Conservation (phyloP, 208 protist genomes). For the Blastocrithidia nonstop region DNA sequence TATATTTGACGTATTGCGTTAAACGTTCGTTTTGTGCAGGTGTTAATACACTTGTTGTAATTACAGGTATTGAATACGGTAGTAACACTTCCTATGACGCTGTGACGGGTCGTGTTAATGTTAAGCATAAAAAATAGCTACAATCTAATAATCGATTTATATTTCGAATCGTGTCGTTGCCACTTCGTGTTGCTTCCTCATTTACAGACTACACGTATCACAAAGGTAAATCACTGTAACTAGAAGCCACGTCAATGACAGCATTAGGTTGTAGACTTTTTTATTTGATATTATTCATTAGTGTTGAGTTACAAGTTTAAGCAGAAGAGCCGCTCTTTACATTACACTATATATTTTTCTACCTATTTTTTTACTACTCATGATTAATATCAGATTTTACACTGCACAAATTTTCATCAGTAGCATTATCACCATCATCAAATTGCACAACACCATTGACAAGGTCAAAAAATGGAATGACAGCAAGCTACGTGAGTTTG, state of each 20-base stretch:
- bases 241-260: constrained; percentile 37
- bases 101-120: constrained; percentile 20
- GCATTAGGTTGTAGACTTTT: constrained; percentile 32
- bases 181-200: constrained; percentile 10
- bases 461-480: constrained; percentile 67
- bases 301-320: too few species aligned
- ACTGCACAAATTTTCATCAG: too few species aligned
- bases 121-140: constrained; percentile 55
- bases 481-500: constrained; percentile 29
- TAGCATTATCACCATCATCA: not conserved
- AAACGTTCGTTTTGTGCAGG: constrained; percentile 19
- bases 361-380: too few species aligned
- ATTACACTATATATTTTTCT: too few species aligned
- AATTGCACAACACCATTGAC: constrained; percentile 39
- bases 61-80: constrained; percentile 21
- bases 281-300: too few species aligned
- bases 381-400: too few species aligned
- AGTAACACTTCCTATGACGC: constrained; percentile 68
- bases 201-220: constrained; percentile 42
- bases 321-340: too few species aligned
- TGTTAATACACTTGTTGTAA: constrained; percentile 26
- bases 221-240: constrained; percentile 36
- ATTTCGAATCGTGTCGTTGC: constrained; percentile 11
- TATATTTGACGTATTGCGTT: too few species aligned
- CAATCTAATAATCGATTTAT: constrained; percentile 11